These are phyloP conservation scores for Mycena rebaudengoi DNA, from an alignment of 768 basidiomycete species.

Conservation along the genomic window DNA sequence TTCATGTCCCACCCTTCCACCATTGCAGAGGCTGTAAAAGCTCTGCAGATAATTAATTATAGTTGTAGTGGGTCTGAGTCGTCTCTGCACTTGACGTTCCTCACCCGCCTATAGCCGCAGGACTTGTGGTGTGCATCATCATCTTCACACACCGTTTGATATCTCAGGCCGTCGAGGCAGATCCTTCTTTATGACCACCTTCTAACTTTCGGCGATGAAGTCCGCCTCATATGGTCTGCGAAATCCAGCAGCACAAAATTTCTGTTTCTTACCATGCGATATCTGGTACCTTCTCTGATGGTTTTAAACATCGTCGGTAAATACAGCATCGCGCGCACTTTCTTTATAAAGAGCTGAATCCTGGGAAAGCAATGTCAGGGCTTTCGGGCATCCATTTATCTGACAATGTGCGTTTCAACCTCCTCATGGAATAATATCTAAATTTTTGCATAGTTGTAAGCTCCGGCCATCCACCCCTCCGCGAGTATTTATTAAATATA, in stretches of 20 bases:
- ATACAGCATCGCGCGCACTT: neutral
- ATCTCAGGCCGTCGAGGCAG: constrained; percentile 21
- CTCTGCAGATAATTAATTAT: neutral
- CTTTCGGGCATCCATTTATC: neutral
- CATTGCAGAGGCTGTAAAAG: too few relatives aligned
- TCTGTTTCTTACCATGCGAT: constrained; percentile 50
- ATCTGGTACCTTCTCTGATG: constrained; percentile 43
- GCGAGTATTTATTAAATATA: neutral
- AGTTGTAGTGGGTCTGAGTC: constrained; percentile 3
- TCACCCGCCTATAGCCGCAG: neutral
- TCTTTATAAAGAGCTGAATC: neutral
- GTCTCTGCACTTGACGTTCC: neutral
- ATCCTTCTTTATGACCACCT: constrained; percentile 52
- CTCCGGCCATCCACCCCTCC: neutral
- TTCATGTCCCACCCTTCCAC: too few relatives aligned
- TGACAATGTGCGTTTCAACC: constrained; percentile 6
- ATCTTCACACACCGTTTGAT: neutral
- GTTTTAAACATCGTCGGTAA: constrained; percentile 39
- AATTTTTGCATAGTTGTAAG: constrained; percentile 6
- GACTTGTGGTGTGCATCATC: constrained; percentile 6
- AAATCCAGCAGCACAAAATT: constrained; percentile 46
- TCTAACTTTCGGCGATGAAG: constrained; percentile 49
- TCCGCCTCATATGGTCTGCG: constrained; percentile 50
- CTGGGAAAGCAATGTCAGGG: neutral
- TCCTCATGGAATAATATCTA: neutral